A percentile compares a stretch with the other conserved stretches of the same genome.
These are phyloP conservation scores for Claviceps sp. DNA, from an alignment of 2,329 filamentous ascomycete species.

Conservation along the genomic window DNA sequence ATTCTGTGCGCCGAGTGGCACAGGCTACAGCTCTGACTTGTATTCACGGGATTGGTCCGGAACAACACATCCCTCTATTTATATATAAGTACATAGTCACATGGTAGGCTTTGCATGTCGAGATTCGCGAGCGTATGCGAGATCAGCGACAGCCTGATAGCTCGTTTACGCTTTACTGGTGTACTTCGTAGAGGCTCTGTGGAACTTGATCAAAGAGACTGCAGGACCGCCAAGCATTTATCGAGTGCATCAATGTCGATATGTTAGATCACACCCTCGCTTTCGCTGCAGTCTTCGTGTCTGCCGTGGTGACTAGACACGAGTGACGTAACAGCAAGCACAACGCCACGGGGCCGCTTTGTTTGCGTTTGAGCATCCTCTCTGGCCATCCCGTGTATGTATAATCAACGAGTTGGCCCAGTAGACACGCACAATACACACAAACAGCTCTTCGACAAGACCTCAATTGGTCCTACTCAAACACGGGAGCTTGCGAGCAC, in stretches of 20 bases:
- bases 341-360: not conserved
- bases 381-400: not conserved
- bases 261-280: too few species aligned
- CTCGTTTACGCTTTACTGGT: not conserved
- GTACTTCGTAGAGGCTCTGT: not conserved
- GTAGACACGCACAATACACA: not conserved
- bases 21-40: not conserved
- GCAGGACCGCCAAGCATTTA: not conserved
- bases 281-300: constrained; percentile 2
- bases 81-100: too few species aligned
- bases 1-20: not conserved
- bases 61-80: too few species aligned
- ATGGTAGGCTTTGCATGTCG: not conserved
- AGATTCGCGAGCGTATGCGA: not conserved
- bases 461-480: too few species aligned
- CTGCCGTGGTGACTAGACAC: constrained; percentile 1
- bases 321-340: not conserved
- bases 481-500: too few species aligned
- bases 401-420: not conserved
- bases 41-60: too few species aligned
- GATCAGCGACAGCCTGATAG: not conserved
- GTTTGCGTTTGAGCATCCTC: not conserved
- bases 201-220: not conserved
- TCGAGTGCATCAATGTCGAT: not conserved
- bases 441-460: too few species aligned